Evolutionary conservation across 148 eudicot species (phyloP).

Genomic region (Arbutus unedo): DNA sequence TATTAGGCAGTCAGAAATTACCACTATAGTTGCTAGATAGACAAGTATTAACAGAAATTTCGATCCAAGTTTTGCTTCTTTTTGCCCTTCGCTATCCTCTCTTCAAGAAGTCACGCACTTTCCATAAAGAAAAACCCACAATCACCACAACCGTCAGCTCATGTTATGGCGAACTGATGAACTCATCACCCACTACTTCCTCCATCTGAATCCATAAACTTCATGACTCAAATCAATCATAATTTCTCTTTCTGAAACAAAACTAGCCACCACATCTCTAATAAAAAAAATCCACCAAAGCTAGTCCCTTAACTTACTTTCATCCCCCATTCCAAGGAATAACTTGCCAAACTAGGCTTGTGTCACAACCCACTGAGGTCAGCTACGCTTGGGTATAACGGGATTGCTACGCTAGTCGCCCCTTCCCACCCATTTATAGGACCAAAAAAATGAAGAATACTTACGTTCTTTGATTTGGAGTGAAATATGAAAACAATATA

Average conservation of each 20-base stretch:
- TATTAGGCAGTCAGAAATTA: neutral
- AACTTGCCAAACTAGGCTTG: neutral
- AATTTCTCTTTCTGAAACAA: neutral
- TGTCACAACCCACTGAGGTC: neutral
- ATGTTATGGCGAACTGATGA: neutral
- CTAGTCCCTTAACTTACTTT: neutral
- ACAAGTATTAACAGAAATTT: neutral
- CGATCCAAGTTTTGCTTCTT: neutral
- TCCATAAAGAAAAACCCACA: neutral
- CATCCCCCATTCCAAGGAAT: neutral
- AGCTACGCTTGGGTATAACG: neutral
- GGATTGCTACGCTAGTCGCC: too few relatives aligned
- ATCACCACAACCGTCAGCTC: neutral
- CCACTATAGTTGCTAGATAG: neutral
- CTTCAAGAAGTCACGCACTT: neutral
- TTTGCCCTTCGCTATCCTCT: neutral
- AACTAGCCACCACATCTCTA: neutral
- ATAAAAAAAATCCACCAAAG: neutral
- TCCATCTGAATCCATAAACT: neutral
- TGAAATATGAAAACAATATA: neutral
- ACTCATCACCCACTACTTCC: neutral
- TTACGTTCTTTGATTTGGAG: neutral
- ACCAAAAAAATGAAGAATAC: neutral
- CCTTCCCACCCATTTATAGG: too few relatives aligned
- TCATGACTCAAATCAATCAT: neutral